Conservation (phyloP, 2,329 filamentous ascomycete species). For the Aspergillus sojae region DNA sequence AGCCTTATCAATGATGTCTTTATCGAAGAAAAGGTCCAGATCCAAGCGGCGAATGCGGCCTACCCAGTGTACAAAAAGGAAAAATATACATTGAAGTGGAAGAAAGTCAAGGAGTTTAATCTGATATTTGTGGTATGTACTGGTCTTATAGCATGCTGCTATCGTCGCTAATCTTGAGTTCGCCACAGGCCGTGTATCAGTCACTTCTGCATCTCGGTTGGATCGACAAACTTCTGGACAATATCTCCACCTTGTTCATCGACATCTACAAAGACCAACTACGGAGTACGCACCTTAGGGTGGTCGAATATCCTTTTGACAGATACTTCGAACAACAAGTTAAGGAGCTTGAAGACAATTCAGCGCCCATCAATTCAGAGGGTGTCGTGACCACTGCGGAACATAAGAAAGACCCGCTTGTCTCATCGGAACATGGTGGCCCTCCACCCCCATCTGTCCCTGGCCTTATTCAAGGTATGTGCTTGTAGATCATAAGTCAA, state of each 20-base stretch:
- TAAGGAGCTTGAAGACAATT: constrained; percentile 64
- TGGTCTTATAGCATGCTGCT: neutral
- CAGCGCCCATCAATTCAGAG: constrained; percentile 47
- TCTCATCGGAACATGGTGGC: constrained; percentile 53
- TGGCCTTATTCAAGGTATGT: constrained; percentile 52
- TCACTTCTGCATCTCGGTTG: constrained; percentile 92
- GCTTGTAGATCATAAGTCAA: neutral
- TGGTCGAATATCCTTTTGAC: constrained; percentile 83
- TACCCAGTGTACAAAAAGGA: constrained; percentile 82
- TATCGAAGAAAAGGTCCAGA: constrained; percentile 84
- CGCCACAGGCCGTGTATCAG: constrained; percentile 83
- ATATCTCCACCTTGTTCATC: constrained; percentile 88
- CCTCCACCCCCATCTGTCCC: constrained; percentile 56
- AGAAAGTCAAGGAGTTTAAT: constrained; percentile 85
- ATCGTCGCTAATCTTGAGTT: constrained; percentile 21
- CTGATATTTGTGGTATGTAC: constrained; percentile 85
- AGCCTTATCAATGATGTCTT: constrained; percentile 95
- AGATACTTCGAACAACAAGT: constrained; percentile 94
- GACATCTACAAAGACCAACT: constrained; percentile 88
- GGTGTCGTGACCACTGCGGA: constrained; percentile 44
- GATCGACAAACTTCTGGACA: constrained; percentile 95
- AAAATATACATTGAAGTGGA: constrained; percentile 94
- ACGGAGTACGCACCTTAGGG: constrained; percentile 75
- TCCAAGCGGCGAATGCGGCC: constrained; percentile 61
- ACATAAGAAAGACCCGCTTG: constrained; percentile 51